These are phyloP conservation scores for Cryptococcus deneoformans DNA, from an alignment of 1,284 basidiomycete genomes.

Conservation along the genomic window DNA sequence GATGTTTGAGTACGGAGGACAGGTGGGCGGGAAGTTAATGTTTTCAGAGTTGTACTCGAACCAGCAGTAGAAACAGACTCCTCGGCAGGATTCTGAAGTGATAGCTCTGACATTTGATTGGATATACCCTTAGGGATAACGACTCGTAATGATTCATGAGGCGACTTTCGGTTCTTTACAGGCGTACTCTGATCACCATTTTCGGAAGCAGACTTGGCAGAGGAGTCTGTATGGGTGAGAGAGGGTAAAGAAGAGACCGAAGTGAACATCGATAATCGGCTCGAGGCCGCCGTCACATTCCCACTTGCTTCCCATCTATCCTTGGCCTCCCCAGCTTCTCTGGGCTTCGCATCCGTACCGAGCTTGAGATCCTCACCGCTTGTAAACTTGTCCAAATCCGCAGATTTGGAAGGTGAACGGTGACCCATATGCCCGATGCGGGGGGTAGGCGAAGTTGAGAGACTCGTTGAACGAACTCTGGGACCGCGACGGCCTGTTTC, in stretches of 20 bases:
- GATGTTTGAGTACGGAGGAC: conserved; percentile 6
- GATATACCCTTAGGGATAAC: neutral
- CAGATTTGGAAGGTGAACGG: conserved; percentile 40
- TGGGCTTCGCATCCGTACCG: neutral
- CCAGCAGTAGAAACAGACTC: neutral
- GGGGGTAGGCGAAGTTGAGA: conserved; percentile 34
- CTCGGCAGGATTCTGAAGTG: neutral
- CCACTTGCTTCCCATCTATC: too few relatives aligned
- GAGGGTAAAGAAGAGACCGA: conserved; percentile 5
- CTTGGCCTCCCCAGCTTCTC: neutral
- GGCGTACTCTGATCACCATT: neutral
- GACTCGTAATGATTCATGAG: neutral
- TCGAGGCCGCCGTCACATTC: conserved; percentile 5
- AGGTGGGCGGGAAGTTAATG: neutral
- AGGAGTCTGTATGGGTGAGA: neutral
- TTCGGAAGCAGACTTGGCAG: neutral
- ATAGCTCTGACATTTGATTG: neutral
- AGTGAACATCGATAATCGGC: conserved; percentile 9
- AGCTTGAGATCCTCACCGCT: conserved; percentile 10
- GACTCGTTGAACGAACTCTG: conserved; percentile 32
- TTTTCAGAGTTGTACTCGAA: too few relatives aligned
- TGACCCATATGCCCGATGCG: conserved; percentile 15
- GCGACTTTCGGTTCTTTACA: neutral
- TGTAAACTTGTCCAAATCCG: conserved; percentile 41
- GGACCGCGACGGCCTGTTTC: conserved; percentile 11